Evolutionary conservation across 192 early-diverging fungal genomes (phyloP), one percentile per base, ranked within the genome.

Genomic region (Backusella sp.): DNA sequence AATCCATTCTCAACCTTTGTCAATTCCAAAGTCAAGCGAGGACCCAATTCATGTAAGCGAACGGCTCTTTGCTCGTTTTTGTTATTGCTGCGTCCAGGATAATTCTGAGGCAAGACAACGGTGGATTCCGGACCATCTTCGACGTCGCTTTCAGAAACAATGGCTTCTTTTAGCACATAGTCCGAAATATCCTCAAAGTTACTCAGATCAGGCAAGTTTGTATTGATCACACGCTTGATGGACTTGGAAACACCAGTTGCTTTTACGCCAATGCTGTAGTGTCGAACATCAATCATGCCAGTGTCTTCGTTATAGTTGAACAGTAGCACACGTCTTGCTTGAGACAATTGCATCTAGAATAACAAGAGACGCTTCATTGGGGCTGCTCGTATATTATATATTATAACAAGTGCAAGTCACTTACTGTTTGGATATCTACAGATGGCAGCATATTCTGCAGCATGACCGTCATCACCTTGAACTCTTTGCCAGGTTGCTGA

Each of bases 391-490:
- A 32, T 32, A 3, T 32, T 32, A 32, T 3, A 32, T 32, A 3
- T 32, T 32, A 32, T 32, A 32, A 32, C 2, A 32, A 32, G 32
- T 32, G 3, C 1, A 32, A 32, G 32, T 32, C 32, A 32, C 32
- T 76, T 87, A 95, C 93, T 39, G 88, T 94, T 76, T 94, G 89
- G 26, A 98, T 94, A 83, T 97, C 95, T 76, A 99, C 98, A 1
- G 98, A 84, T 1, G 98, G 97, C 78, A 97, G 97, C 91, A 99
- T 90, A 81, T 97, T 98, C 75, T 98, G 98, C 74, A 99, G 92
- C 89, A 97, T 92, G 12, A 95, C 93, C 2, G 92, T 92, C 91
- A 98, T 94, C 52, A 99, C 86, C 84, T 97, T 95, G 76, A 97
- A 88, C 41, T 96, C 87, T 19, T 92, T 92, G 30, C 84, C 86